Evolutionary conservation across 1,139 yeast genomes (phyloP).

Genomic region (Suzukiozyma palmioleophila): DNA sequence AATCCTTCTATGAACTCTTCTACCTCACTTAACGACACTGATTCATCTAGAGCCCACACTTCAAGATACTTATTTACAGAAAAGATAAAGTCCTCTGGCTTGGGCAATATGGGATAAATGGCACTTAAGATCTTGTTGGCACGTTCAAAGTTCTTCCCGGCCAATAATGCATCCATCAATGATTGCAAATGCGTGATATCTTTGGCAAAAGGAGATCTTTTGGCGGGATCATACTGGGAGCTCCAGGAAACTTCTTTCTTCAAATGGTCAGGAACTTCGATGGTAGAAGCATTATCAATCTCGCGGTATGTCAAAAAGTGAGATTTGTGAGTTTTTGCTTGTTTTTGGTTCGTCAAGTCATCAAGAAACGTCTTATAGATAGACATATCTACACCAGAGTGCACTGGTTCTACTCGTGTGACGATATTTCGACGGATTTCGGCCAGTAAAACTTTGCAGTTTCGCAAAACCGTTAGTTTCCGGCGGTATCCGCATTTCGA

Average conservation of each 20-base stretch:
- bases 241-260: constrained; percentile 29
- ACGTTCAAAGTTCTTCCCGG: constrained; percentile 62
- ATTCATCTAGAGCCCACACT: constrained; percentile 26
- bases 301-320: constrained; percentile 21
- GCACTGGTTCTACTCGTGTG: constrained; percentile 1
- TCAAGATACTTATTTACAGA: constrained; percentile 37
- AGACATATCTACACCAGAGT: constrained; percentile 6
- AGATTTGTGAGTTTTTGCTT: constrained; percentile 5
- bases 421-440: constrained; percentile 2
- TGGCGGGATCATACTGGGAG: constrained; percentile 39
- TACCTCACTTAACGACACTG: constrained; percentile 23
- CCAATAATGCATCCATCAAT: constrained; percentile 73
- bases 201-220: constrained; percentile 46
- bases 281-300: constrained; percentile 14
- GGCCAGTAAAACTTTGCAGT: not conserved
- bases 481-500: not conserved
- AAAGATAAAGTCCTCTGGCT: constrained; percentile 29
- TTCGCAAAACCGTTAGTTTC: not conserved
- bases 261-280: constrained; percentile 15
- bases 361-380: constrained; percentile 12
- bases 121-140: constrained; percentile 67
- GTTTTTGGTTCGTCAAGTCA: constrained; percentile 11
- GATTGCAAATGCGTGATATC: constrained; percentile 70
- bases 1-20: constrained; percentile 25
- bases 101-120: constrained; percentile 40